Evolutionary conservation across 129 eudicot genomes (phyloP).

Genomic region (Scalesia atractyloides): DNA sequence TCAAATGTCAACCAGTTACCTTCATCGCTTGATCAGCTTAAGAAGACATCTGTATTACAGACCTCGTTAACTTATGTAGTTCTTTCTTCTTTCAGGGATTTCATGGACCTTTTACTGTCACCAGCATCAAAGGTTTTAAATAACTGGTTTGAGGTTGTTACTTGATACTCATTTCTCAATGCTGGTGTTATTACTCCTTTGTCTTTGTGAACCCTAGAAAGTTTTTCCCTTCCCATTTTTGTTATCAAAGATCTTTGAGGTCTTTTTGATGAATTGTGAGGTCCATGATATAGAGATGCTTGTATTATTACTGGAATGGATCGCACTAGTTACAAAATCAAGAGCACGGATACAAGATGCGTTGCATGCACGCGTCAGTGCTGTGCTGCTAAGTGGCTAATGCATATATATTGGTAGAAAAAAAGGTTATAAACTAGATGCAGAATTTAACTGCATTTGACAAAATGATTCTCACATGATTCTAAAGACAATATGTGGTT

Average conservation of each 20-base stretch:
- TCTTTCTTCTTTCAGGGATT: conserved; percentile 65
- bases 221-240: no score
- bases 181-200: conserved; percentile 19
- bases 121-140: conserved; percentile 95
- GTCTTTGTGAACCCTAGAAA: not conserved
- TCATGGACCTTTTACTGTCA: conserved; percentile 82
- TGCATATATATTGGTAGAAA: conserved; percentile 11
- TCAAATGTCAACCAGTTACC: conserved; percentile 2
- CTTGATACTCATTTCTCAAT: conserved; percentile 23
- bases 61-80: conserved; percentile 18
- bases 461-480: conserved; percentile 1
- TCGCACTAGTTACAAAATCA: conserved; percentile 4
- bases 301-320: conserved; percentile 5
- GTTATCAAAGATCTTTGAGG: not conserved
- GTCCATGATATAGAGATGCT: not conserved
- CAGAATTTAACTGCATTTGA: not conserved
- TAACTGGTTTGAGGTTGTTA: conserved; percentile 96
- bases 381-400: not conserved
- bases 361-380: not conserved
- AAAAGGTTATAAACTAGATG: not conserved
- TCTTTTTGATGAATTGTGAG: not conserved
- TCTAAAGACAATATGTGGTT: conserved; percentile 4
- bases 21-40: conserved; percentile 12
- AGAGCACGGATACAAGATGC: not conserved
- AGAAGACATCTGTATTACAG: conserved; percentile 11